Evolutionary conservation across 2,329 filamentous ascomycete species (phyloP), one percentile per base, ranked within the genome.

Genomic region (Sphaerulina vaccinii): DNA sequence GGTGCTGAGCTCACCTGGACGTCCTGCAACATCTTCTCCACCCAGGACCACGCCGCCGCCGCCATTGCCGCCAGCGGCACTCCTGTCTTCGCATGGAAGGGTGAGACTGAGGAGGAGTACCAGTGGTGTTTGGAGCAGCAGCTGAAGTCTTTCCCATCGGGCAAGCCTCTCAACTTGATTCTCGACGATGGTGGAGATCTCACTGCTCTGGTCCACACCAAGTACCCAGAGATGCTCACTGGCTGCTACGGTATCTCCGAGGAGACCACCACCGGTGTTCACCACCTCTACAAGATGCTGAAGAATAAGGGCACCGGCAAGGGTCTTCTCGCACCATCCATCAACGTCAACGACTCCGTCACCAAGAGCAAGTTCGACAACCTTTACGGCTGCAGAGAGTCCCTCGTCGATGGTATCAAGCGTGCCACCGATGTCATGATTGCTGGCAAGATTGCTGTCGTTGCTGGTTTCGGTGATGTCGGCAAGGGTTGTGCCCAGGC

Each of bases 341-440:
- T 97, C 86, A 99, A 99, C 78, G 92, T 99, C 83, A 97, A 99
- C 81, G 92, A 99, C 85, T 91, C 88, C 55, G 92, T 99, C 73
- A 99, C 93, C 77, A 99, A 97, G 87, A 96, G 90, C 79, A 99
- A 99, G 85, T 99, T 99, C 75, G 93, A 97, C 85, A 99, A 99
- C 86, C 80, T 97, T 63, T 99, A 97, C 84, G 92, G 93, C 72
- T 97, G 93, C 90, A 87, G 90, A 74, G 93, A 97, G 82, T 96
- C 92, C 61, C 87, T 99, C 68, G 86, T 99, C 70, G 93, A 99
- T 75, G 93, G 93, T 75, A 97, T 99, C 86, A 99, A 97, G 88
- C 92, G 92, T 80, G 92, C 93, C 68, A 99, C 93, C 75, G 92
- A 99, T 81, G 93, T 97, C 77, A 99, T 99, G 93, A 92, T 97